Conservation (phyloP, 2,329 filamentous ascomycete species). For the Claviceps sp. region DNA sequence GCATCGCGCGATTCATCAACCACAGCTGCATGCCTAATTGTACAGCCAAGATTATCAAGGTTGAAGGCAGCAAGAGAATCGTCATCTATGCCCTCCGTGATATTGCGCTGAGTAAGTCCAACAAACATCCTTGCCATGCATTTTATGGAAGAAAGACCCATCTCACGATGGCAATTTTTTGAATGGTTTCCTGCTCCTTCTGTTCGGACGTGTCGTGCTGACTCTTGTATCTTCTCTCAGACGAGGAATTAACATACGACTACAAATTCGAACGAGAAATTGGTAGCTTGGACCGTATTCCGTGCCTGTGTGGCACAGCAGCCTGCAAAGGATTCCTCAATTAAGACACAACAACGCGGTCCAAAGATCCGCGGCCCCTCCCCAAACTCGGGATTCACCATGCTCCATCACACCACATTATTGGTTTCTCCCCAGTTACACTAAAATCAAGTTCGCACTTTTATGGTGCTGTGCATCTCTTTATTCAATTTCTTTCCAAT, state of each 20-base stretch:
- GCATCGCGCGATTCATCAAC: conserved; percentile 97
- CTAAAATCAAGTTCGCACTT: neutral
- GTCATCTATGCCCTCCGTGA: conserved; percentile 97
- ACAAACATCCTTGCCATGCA: no score
- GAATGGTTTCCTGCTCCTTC: neutral
- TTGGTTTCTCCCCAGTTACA: neutral
- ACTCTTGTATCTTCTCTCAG: conserved; percentile 31
- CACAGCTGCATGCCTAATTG: conserved; percentile 97
- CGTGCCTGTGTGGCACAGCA: conserved; percentile 89
- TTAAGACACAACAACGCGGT: conserved; percentile 33
- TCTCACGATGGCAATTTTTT: neutral
- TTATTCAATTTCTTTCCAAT: neutral
- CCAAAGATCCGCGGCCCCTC: no score
- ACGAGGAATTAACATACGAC: conserved; percentile 98
- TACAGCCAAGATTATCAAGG: conserved; percentile 98
- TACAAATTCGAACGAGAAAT: conserved; percentile 99
- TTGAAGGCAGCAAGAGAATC: conserved; percentile 94
- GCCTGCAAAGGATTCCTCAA: conserved; percentile 99
- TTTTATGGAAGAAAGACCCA: neutral
- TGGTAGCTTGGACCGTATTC: conserved; percentile 86
- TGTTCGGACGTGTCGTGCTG: neutral
- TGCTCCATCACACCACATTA: neutral
- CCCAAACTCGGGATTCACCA: neutral
- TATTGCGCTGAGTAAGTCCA: conserved; percentile 75
- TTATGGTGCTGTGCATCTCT: neutral